Evolutionary conservation across 2,329 filamentous ascomycete species (phyloP).

Genomic region (Scedosporium boydii): DNA sequence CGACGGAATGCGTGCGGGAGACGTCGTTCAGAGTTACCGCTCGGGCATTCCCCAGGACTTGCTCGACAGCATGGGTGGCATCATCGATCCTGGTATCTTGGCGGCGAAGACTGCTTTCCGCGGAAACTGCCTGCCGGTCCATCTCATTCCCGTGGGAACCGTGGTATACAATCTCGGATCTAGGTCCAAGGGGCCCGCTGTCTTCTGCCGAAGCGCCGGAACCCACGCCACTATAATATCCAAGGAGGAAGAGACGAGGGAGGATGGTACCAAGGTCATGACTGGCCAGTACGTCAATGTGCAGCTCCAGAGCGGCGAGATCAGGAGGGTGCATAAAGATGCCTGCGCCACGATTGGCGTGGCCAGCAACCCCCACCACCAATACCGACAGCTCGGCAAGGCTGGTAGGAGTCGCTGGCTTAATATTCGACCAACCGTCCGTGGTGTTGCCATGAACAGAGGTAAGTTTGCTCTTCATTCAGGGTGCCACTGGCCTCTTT

Average conservation of each 20-base stretch:
- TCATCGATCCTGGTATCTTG: constrained; percentile 88
- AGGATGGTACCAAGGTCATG: constrained; percentile 50
- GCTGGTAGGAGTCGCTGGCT: constrained; percentile 89
- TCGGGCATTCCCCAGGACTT: constrained; percentile 80
- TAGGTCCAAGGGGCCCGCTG: constrained; percentile 61
- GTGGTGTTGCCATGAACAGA: constrained; percentile 98
- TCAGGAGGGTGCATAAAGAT: constrained; percentile 80
- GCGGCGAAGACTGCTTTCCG: constrained; percentile 89
- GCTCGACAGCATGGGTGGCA: constrained; percentile 83
- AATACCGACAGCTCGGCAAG: constrained; percentile 87
- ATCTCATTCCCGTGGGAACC: constrained; percentile 94
- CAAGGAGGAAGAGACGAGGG: constrained; percentile 69
- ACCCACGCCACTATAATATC: constrained; percentile 83
- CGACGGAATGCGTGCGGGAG: constrained; percentile 85
- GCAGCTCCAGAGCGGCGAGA: constrained; percentile 83
- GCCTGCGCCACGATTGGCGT: constrained; percentile 92
- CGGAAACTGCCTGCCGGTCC: constrained; percentile 89
- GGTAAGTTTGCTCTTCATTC: constrained; percentile 36
- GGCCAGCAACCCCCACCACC: constrained; percentile 85
- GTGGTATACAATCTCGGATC: constrained; percentile 85
- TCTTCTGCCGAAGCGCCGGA: constrained; percentile 91
- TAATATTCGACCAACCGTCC: constrained; percentile 87
- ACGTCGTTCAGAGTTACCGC: constrained; percentile 86
- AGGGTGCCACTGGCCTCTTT: background rate
- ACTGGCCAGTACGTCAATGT: constrained; percentile 74